A percentile compares a stretch with the other conserved stretches of the same genome.
Evolutionary conservation across 495 filamentous ascomycete genomes (phyloP).

Genomic region (Evernia prunastri): DNA sequence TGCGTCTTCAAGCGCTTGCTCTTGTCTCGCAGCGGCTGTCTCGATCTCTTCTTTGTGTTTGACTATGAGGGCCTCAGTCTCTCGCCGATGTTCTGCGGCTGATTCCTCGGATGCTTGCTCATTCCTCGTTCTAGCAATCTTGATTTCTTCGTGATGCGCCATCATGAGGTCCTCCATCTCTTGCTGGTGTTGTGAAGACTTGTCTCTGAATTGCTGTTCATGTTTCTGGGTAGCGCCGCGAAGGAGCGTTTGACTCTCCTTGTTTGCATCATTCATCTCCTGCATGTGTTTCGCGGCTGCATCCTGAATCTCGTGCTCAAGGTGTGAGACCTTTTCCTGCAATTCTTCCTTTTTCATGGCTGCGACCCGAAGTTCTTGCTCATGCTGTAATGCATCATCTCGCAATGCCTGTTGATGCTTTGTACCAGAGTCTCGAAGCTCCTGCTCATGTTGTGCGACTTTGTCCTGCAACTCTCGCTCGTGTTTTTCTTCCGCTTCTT

Average conservation of each 20-base stretch:
- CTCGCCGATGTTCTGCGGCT: constrained; percentile 9
- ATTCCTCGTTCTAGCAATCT: constrained; percentile 7
- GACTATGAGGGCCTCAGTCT: constrained; percentile 4
- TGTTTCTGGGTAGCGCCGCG: constrained; percentile 6
- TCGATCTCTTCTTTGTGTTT: constrained; percentile 9
- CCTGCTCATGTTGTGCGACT: constrained; percentile 4
- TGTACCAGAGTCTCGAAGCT: background rate
- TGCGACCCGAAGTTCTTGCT: constrained; percentile 14
- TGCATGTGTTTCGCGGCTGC: constrained; percentile 7
- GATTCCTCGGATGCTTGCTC: constrained; percentile 16
- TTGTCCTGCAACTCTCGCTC: background rate
- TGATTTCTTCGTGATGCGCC: constrained; percentile 2
- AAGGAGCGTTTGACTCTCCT: background rate
- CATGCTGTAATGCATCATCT: background rate
- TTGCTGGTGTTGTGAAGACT: constrained; percentile 6
- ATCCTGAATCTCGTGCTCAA: constrained; percentile 14
- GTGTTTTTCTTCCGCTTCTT: background rate
- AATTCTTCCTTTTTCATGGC: constrained; percentile 4
- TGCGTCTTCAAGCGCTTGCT: constrained; percentile 9
- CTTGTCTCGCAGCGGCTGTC: constrained; percentile 13
- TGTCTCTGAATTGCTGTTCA: constrained; percentile 10
- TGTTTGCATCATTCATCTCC: constrained; percentile 1
- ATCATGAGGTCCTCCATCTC: constrained; percentile 11
- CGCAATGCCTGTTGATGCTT: constrained; percentile 1
- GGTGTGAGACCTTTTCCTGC: background rate